A percentile compares a stretch with the other conserved stretches of the same genome.
Evolutionary conservation across 805 yeast species (phyloP).

Genomic region (Yueomyces sinensis): DNA sequence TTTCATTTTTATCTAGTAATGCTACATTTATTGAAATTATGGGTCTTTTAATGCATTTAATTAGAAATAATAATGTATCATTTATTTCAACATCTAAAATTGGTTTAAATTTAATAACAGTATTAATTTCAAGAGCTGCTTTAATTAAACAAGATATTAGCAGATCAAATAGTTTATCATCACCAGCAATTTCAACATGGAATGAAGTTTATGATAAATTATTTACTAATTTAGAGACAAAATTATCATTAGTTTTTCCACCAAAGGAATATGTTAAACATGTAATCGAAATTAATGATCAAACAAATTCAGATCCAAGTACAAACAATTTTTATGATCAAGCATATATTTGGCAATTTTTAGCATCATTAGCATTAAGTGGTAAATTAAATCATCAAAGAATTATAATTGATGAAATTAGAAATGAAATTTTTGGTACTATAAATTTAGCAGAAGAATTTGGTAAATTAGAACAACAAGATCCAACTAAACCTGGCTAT

Average conservation of each 20-base stretch:
- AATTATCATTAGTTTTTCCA: slow-evolving; percentile 71
- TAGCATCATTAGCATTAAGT: slow-evolving; percentile 86
- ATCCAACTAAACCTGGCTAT: slow-evolving; percentile 25
- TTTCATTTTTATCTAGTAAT: slow-evolving; percentile 64
- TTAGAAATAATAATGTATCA: slow-evolving; percentile 57
- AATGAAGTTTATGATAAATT: slow-evolving; percentile 66
- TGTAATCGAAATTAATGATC: slow-evolving; percentile 4
- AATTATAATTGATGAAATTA: slow-evolving; percentile 83
- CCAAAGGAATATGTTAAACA: slow-evolving; percentile 31
- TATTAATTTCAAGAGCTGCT: slow-evolving; percentile 85
- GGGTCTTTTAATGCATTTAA: slow-evolving; percentile 55
- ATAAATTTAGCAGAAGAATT: slow-evolving; percentile 58
- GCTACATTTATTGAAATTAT: slow-evolving; percentile 69
- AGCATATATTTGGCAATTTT: slow-evolving; percentile 89
- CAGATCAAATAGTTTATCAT: slow-evolving; percentile 25
- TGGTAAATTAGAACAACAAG: slow-evolving; percentile 16
- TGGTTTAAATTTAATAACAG: slow-evolving; percentile 78
- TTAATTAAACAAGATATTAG: slow-evolving; percentile 73
- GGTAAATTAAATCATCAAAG: slow-evolving; percentile 87
- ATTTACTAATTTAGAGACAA: slow-evolving; percentile 67
- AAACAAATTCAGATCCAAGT: slow-evolving; percentile 12
- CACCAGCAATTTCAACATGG: slow-evolving; percentile 44
- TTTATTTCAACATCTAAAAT: slow-evolving; percentile 45
- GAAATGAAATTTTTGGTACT: slow-evolving; percentile 85
- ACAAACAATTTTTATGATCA: slow-evolving; percentile 34